Base-by-base conservation (phyloP, 1,284 basidiomycete species). In the Leccinum solheimii region DNA sequence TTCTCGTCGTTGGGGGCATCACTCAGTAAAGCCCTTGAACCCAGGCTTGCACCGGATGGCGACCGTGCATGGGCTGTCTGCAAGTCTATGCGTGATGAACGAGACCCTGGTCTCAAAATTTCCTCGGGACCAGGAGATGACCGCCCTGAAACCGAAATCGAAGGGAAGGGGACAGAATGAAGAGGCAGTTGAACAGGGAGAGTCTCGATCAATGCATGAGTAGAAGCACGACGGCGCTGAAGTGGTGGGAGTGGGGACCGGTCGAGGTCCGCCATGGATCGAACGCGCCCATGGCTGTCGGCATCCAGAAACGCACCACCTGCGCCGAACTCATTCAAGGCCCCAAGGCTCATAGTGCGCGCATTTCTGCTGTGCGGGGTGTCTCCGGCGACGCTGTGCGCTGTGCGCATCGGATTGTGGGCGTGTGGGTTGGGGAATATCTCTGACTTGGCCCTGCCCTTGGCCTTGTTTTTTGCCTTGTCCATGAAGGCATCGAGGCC, bases 401-500 rank as follows among this genome's bases (percentile, higher is more conserved):
- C 66, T 8, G 26, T 26, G 26, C 26, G 26, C 26, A 32, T 32
- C 10, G 32, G 32, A 32, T 32, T 38, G 72, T 73, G 64, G 66
- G 77, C 69, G 67, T 86, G 80, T 43, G 83, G 78, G 67, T 84
- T 82, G 30, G 83, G 80, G 50, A 85, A 76, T 49, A 79, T 72
- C 14, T 79, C 78, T 40, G 83, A 81, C 71, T 84, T 87, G 38
- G 76, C 73, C 64, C 75, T 80, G 38, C 65, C 76, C 69, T 82
- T 83, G 13, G 76, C 78, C 66, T 82, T 81, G 65, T 72, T 76
- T 78, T 79, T 66, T 74, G 71, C 75, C 73, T 85, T 87, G 0
- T 86, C 81, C 61, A 91, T 84, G 72, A 91, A 86, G 16, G 85
- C 83, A 62, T 92, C 89, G 23, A 93, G 78, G 3, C 91, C 91